Conservation (phyloP, 2,329 filamentous ascomycete species). For the Pseudocercospora musae region DNA sequence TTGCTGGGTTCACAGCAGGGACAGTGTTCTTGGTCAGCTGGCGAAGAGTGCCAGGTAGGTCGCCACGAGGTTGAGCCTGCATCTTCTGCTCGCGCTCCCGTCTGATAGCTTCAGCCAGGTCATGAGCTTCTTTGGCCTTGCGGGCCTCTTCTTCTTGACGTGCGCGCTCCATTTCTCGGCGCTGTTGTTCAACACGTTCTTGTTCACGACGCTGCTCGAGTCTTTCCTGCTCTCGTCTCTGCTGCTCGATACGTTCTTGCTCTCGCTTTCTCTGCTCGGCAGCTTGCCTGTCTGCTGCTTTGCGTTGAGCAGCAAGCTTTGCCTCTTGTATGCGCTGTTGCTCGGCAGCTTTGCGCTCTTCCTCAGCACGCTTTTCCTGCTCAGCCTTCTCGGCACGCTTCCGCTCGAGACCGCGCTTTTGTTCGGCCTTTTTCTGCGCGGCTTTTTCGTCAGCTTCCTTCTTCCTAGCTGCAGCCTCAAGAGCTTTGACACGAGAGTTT, state of each 20-base stretch:
- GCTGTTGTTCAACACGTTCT: conserved; percentile 26
- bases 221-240: conserved; percentile 39
- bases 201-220: conserved; percentile 30
- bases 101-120: conserved; percentile 35
- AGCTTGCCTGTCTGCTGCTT: conserved; percentile 49
- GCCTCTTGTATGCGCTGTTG: conserved; percentile 38
- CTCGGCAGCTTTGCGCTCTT: conserved; percentile 40
- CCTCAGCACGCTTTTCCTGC: conserved; percentile 45
- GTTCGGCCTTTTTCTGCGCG: conserved; percentile 72
- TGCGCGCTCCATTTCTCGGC: conserved; percentile 38
- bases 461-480: conserved; percentile 74
- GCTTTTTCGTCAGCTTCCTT: conserved; percentile 83
- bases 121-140: conserved; percentile 33
- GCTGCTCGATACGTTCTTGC: conserved; percentile 40
- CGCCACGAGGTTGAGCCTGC: conserved; percentile 42
- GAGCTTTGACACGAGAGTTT: conserved; percentile 46
- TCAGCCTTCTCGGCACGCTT: conserved; percentile 70
- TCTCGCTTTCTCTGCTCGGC: conserved; percentile 35
- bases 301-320: conserved; percentile 37
- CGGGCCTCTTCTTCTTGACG: conserved; percentile 28
- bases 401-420: conserved; percentile 76
- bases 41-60: conserved; percentile 51
- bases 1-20: conserved; percentile 65
- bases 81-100: conserved; percentile 36
- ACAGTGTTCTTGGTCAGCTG: conserved; percentile 61